Percentiles rank a stretch among this genome's conserved stretches.
phyloP scores from a whole-genome alignment of 164 flowering plant species.

The Vitis amurensis region DNA sequence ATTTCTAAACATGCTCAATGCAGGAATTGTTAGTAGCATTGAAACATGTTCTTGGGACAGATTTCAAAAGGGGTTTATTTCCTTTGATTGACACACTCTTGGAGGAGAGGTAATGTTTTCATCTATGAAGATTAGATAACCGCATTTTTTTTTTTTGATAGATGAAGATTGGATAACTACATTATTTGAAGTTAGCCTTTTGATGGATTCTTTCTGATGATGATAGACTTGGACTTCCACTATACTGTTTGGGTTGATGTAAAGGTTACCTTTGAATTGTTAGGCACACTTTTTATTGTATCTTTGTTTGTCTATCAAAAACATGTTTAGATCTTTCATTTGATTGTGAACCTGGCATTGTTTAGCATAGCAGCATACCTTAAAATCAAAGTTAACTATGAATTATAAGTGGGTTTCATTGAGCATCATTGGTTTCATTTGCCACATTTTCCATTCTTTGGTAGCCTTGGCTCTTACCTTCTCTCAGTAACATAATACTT shows the following conservation, averaged over 20 bases:
- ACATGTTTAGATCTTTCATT: too few species aligned
- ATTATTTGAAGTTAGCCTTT: not conserved
- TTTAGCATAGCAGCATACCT: too few species aligned
- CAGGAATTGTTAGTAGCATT: slow-evolving; percentile 95
- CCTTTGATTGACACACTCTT: slow-evolving; percentile 90
- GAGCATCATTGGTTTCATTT: too few species aligned
- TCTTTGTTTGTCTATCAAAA: too few species aligned
- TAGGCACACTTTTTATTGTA: too few species aligned
- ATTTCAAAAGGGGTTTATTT: slow-evolving; percentile 93
- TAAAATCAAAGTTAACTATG: too few species aligned
- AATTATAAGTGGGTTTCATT: too few species aligned
- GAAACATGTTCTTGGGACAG: slow-evolving; percentile 96
- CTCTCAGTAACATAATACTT: too few species aligned
- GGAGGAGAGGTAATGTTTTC: slow-evolving; percentile 73
- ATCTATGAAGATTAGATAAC: not conserved
- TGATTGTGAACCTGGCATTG: too few species aligned
- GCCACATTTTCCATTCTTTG: too few species aligned
- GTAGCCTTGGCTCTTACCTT: too few species aligned
- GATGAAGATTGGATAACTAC: not conserved
- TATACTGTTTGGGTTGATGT: not conserved
- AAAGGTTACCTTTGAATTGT: too few species aligned
- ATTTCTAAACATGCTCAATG: slow-evolving; percentile 9
- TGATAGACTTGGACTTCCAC: not conserved
- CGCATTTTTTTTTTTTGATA: not conserved
- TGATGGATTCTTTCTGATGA: not conserved